Base-by-base conservation (phyloP, 495 filamentous ascomycete genomes). In the Neurospora terricola region DNA sequence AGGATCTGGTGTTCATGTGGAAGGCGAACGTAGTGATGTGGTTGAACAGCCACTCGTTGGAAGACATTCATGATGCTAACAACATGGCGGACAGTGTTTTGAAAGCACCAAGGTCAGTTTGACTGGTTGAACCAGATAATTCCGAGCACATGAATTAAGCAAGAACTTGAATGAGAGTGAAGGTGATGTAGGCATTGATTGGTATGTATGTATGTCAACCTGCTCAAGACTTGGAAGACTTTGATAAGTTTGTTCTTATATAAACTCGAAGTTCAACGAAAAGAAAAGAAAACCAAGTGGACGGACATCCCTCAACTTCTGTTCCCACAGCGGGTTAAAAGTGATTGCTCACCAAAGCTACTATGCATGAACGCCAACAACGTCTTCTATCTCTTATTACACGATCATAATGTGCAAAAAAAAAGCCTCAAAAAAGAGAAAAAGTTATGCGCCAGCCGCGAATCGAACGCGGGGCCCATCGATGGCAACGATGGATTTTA, bases 401-500 rank as follows among this genome's bases (percentile, higher is more conserved):
- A 27, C 0, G 4, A 3, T 18, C 27, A 34, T 1, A 0, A 2
- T 66, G 27, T 34, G 1, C 5, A 12, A 27, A 27, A 45, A 27
- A n/a, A 43, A n/a, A 43, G 2, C 5, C 5, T 3, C 40, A 43
- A 30, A 62, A 34, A 30, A 3, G 9, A 1, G 3, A 4, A 74
- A 72, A 75, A 74, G 70, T 74, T 73, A 78, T 83, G 82, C 82
- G 79, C 80, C 80, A 83, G 81, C 82, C 82, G 82, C 79, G 82
- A 84, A 84, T 84, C 83, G 83, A 84, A 84, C 83, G 78, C 83
- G 83, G 83, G 83, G 83, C 83, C 81, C 83, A 84, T 84, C 83
- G 82, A 84, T 84, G 83, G 83, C 83, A 84, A 84, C 83, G 83
- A 84, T 84, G 83, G 81, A 84, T 84, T 84, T 84, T 84, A 84